Percentiles rank a stretch among this genome's conserved stretches.
phyloP scores from a whole-genome alignment of 2,329 filamentous ascomycete genomes.

The Leptographium lundbergii region DNA sequence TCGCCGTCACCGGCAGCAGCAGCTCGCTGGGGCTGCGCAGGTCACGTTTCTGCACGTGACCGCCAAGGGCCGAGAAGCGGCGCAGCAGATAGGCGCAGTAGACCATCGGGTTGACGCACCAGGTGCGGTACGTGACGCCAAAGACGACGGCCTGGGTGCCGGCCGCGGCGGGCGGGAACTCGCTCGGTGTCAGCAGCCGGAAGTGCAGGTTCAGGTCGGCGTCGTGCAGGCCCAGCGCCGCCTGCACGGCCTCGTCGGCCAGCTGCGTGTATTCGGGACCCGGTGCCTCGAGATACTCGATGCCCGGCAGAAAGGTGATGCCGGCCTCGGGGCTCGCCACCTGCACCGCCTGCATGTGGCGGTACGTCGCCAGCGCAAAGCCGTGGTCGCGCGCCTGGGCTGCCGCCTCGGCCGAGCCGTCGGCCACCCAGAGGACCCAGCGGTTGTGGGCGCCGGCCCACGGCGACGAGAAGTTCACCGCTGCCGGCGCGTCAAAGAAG shows the following conservation, averaged over 20 bases:
- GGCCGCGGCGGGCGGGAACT: neutral
- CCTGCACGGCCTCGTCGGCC: constrained; percentile 17
- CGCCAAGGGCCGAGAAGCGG: constrained; percentile 25
- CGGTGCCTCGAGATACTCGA: constrained; percentile 40
- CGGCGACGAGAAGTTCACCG: constrained; percentile 42
- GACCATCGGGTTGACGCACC: constrained; percentile 41
- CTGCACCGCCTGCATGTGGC: constrained; percentile 25
- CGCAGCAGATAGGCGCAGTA: constrained; percentile 36
- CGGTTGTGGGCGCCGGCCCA: constrained; percentile 46
- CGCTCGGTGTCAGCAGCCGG: constrained; percentile 22
- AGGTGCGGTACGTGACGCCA: constrained; percentile 39
- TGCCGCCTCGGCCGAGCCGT: constrained; percentile 13
- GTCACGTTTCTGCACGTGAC: constrained; percentile 20
- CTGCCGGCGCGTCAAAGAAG: constrained; percentile 21
- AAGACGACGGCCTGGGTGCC: constrained; percentile 20
- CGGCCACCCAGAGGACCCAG: constrained; percentile 28
- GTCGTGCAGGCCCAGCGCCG: constrained; percentile 17
- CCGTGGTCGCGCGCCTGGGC: constrained; percentile 26
- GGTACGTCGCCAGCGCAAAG: constrained; percentile 29
- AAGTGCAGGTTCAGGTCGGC: constrained; percentile 25
- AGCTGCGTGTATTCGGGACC: constrained; percentile 22
- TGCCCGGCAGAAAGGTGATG: constrained; percentile 33
- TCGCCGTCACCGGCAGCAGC: constrained; percentile 13
- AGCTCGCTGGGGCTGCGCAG: constrained; percentile 24
- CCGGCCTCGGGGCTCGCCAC: constrained; percentile 25